Conservation (phyloP, 257 asterid species). For the Salvia splendens region DNA sequence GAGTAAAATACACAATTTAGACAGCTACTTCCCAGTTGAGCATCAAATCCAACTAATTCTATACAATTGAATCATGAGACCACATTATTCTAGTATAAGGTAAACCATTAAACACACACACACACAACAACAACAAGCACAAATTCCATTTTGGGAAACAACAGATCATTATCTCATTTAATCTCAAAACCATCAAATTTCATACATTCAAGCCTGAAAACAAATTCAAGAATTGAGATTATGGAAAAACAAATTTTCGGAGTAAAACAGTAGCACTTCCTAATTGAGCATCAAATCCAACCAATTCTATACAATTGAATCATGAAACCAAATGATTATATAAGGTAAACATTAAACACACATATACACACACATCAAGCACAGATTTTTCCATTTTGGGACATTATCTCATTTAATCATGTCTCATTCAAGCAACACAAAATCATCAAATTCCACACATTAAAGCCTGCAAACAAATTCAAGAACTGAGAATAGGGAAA, state of each 20-base stretch:
- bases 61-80: slow-evolving; percentile 6
- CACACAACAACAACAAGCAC: too few species aligned
- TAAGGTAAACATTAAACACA: not conserved
- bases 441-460: not conserved
- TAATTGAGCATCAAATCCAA: slow-evolving; percentile 25
- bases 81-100: not conserved
- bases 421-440: slow-evolving; percentile 8
- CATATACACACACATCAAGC: not conserved
- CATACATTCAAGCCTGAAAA: not conserved
- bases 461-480: not conserved
- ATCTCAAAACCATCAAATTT: not conserved
- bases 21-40: slow-evolving; percentile 26
- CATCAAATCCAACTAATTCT: slow-evolving; percentile 28
- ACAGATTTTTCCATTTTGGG: not conserved
- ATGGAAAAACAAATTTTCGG: not conserved
- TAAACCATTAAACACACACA: not conserved
- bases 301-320: slow-evolving; percentile 12
- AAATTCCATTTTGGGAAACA: not conserved
- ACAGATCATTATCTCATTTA: slow-evolving; percentile 19
- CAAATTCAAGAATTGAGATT: not conserved
- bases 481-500: not conserved
- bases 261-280: slow-evolving; percentile 28
- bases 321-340: not conserved
- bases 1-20: slow-evolving; percentile 23
- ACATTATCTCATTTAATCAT: slow-evolving; percentile 13